Evolutionary conservation across 306 rosid genomes (phyloP).

Genomic region (Medicago lupulina): DNA sequence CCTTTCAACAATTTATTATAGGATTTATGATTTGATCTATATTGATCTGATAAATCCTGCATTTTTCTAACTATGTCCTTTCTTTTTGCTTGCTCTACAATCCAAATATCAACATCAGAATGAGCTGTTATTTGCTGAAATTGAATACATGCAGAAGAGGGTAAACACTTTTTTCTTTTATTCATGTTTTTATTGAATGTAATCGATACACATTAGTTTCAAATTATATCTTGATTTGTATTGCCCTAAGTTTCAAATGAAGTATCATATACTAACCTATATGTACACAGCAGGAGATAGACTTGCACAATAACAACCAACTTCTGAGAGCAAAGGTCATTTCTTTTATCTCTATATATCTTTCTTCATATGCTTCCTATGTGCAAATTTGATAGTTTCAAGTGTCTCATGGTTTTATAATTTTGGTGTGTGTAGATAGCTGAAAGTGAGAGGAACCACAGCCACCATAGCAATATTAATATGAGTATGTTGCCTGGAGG

Average conservation of each 20-base stretch:
- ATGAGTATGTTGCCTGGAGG: slow-evolving; percentile 55
- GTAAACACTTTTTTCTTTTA: slow-evolving; percentile 31
- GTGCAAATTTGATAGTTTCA: background rate
- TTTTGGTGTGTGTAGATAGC: slow-evolving; percentile 60
- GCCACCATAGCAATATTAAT: slow-evolving; percentile 43
- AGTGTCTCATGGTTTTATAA: background rate
- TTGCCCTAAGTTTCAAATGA: background rate
- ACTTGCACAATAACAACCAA: slow-evolving; percentile 86
- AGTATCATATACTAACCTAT: background rate
- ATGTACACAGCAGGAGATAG: slow-evolving; percentile 71
- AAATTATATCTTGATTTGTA: background rate
- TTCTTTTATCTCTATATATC: slow-evolving; percentile 8
- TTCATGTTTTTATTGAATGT: too few species aligned
- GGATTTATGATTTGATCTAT: slow-evolving; percentile 6
- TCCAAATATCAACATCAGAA: slow-evolving; percentile 55
- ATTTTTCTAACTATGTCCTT: slow-evolving; percentile 40
- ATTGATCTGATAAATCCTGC: slow-evolving; percentile 19
- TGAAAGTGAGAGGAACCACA: slow-evolving; percentile 77
- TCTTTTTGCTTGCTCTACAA: slow-evolving; percentile 38
- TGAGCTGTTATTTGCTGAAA: slow-evolving; percentile 83
- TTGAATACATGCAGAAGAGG: slow-evolving; percentile 92
- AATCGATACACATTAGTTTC: too few species aligned
- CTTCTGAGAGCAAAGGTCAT: slow-evolving; percentile 83
- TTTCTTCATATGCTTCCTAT: background rate
- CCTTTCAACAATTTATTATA: background rate